Conservation (phyloP, 805 yeast genomes). For the Zygosaccharomyces bailii region DNA sequence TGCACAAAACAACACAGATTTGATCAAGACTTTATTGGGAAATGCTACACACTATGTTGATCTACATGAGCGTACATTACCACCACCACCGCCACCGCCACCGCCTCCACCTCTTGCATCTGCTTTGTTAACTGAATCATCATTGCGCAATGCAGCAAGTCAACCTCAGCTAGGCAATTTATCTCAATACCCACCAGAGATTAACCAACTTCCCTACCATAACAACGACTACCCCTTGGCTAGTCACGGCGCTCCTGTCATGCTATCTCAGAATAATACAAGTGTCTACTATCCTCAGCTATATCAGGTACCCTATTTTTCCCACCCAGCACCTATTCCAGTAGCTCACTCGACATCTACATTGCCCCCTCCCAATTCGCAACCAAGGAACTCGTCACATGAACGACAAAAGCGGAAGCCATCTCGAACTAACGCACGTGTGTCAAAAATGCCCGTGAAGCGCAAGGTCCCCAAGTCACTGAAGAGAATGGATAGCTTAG, state of each 20-base stretch:
- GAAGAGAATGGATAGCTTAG: slow-evolving; percentile 29
- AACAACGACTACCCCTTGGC: not conserved
- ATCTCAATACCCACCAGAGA: slow-evolving; percentile 4
- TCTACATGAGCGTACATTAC: slow-evolving; percentile 1
- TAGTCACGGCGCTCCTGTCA: not conserved
- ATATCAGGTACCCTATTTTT: not conserved
- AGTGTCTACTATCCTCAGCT: not conserved
- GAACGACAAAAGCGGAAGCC: not conserved
- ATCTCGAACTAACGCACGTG: not conserved
- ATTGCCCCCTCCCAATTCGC: not conserved
- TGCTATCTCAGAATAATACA: not conserved
- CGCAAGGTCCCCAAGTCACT: slow-evolving; percentile 28
- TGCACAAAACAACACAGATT: slow-evolving; percentile 16
- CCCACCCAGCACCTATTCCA: not conserved
- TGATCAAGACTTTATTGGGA: slow-evolving; percentile 18
- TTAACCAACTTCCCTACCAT: too few relatives aligned
- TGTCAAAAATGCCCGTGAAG: not conserved
- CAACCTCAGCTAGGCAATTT: not conserved
- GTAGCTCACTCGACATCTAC: slow-evolving; percentile 1
- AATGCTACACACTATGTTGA: slow-evolving; percentile 1
- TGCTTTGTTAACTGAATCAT: not conserved
- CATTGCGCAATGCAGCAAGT: not conserved
- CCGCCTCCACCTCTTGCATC: not conserved
- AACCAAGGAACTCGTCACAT: not conserved
- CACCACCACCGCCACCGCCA: slow-evolving; percentile 1